A percentile compares a stretch with the other conserved stretches of the same genome.
Evolutionary conservation across 83 land plant genomes (phyloP).

Genomic region (Picea abies): DNA sequence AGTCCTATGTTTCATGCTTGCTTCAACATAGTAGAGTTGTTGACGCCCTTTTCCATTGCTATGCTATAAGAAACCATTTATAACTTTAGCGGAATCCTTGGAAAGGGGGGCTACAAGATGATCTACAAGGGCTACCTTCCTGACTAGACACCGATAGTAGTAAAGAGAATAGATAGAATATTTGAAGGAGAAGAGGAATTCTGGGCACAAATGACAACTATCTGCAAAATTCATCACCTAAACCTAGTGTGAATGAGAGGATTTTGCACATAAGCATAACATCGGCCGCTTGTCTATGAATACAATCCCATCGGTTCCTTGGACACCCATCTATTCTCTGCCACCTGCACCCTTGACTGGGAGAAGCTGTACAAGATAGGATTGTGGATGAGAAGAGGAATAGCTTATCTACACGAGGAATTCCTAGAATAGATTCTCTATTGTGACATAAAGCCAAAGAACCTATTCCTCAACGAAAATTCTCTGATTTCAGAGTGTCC

Average conservation of each 20-base stretch:
- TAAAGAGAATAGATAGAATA: constrained; percentile 40
- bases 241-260: constrained; percentile 53
- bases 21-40: too few species aligned
- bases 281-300: not conserved
- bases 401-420: not conserved
- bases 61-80: too few species aligned
- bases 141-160: constrained; percentile 35
- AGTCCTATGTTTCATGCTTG: too few species aligned
- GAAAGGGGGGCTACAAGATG: constrained; percentile 13
- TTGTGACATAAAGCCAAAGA: too few species aligned
- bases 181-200: constrained; percentile 40
- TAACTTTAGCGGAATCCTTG: not conserved
- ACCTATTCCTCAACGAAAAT: too few species aligned
- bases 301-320: not conserved
- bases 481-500: too few species aligned
- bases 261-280: constrained; percentile 50
- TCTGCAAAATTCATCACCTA: constrained; percentile 54
- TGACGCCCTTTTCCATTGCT: too few species aligned
- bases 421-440: too few species aligned
- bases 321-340: not conserved
- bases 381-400: not conserved
- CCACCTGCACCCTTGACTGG: not conserved
- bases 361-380: not conserved
- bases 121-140: constrained; percentile 40
- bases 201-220: constrained; percentile 55